Conservation (phyloP, 2,329 filamentous ascomycete species). For the Stagonosporopsis chrysanthemi region DNA sequence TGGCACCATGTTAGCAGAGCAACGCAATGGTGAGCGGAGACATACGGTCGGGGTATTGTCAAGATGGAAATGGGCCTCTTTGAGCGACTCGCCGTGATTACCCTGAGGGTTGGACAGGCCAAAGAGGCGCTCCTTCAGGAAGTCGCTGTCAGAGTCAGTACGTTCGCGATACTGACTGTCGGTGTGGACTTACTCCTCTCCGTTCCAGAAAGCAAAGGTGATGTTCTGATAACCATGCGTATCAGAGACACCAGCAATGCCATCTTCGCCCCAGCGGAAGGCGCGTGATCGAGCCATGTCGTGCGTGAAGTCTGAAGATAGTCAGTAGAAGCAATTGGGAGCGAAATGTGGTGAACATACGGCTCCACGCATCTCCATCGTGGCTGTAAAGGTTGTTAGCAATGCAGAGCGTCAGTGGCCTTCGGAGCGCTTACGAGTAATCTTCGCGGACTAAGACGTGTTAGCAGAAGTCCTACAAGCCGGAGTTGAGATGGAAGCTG, state of each 20-base stretch:
- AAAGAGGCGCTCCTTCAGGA: constrained; percentile 93
- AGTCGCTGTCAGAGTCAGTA: constrained; percentile 70
- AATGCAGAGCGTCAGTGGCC: constrained; percentile 15
- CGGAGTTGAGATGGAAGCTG: constrained; percentile 40
- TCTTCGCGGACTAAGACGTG: constrained; percentile 78
- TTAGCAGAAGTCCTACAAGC: constrained; percentile 34
- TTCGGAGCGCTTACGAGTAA: constrained; percentile 69
- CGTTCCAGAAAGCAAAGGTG: constrained; percentile 97
- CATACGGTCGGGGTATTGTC: constrained; percentile 84
- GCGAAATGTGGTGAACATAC: constrained; percentile 62
- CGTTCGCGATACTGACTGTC: not conserved
- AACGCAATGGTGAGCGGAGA: constrained; percentile 47
- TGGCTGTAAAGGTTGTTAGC: constrained; percentile 61
- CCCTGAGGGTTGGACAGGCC: constrained; percentile 95
- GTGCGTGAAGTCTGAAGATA: constrained; percentile 80
- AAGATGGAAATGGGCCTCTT: constrained; percentile 94
- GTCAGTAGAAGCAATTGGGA: constrained; percentile 34
- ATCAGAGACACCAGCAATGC: constrained; percentile 94
- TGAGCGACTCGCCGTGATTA: constrained; percentile 96
- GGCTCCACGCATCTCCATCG: constrained; percentile 92
- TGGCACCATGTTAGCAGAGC: constrained; percentile 51
- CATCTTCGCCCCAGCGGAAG: constrained; percentile 96
- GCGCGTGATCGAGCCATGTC: constrained; percentile 87
- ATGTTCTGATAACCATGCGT: constrained; percentile 91
- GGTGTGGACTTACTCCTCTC: constrained; percentile 75